Conservation (phyloP, 495 filamentous ascomycete species). For the Cladorrhinum samala region DNA sequence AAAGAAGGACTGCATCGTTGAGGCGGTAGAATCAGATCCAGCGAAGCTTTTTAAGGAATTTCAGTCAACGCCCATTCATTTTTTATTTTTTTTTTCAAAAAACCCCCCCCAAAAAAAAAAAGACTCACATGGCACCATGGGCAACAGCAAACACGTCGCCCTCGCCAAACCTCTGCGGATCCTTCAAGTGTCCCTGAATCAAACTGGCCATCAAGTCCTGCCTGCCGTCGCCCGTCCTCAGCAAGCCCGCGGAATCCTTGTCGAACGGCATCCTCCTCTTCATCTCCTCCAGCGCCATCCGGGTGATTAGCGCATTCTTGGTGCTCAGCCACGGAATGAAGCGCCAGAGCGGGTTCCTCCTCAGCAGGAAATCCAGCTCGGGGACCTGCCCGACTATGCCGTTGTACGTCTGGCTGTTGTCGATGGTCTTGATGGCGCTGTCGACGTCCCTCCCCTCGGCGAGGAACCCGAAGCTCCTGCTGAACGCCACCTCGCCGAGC, state of each 20-base stretch:
- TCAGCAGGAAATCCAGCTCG: slow-evolving; percentile 39
- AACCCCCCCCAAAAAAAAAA: not conserved
- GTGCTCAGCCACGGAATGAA: slow-evolving; percentile 41
- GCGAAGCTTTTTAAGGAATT: slow-evolving; percentile 43
- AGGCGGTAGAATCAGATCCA: slow-evolving; percentile 59
- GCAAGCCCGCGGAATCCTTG: slow-evolving; percentile 35
- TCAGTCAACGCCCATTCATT: too few species aligned
- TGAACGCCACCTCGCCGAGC: slow-evolving; percentile 57
- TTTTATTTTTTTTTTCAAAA: too few species aligned
- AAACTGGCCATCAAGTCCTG: slow-evolving; percentile 45
- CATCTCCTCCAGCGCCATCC: slow-evolving; percentile 47
- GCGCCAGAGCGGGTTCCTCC: slow-evolving; percentile 45
- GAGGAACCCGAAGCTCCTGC: slow-evolving; percentile 58
- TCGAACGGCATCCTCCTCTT: slow-evolving; percentile 37
- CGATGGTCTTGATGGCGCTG: slow-evolving; percentile 46
- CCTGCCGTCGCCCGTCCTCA: slow-evolving; percentile 35
- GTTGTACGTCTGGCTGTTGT: slow-evolving; percentile 49
- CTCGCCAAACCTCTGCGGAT: slow-evolving; percentile 40
- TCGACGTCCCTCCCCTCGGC: slow-evolving; percentile 53
- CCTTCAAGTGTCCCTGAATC: slow-evolving; percentile 42
- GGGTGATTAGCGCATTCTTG: slow-evolving; percentile 43
- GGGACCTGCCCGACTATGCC: slow-evolving; percentile 49
- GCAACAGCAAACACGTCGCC: slow-evolving; percentile 51
- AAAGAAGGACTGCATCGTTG: slow-evolving; percentile 51
- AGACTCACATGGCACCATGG: slow-evolving; percentile 46